Evolutionary conservation across 1,284 basidiomycete genomes (phyloP), one percentile per base, ranked within the genome.

Genomic region (Irpex lacteus): DNA sequence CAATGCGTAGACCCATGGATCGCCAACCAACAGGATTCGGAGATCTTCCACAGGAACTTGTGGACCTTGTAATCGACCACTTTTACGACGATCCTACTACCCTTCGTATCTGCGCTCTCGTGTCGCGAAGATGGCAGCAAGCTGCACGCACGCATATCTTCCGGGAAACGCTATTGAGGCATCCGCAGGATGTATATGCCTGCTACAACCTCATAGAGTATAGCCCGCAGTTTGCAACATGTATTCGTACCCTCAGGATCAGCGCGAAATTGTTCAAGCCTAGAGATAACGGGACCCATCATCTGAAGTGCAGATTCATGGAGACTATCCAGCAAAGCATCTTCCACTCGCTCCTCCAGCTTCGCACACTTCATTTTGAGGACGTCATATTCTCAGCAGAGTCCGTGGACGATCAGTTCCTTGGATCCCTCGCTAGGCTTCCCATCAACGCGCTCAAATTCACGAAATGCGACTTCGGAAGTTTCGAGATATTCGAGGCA

Each of bases 11-110:
- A 26, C 26, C 26, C 26, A 26, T 26, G 26, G 26, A 26, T 26
- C 26, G 26, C 26, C 26, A 26, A 26, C 26, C 26, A 26, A 4
- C 26, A 26, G 26, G 26, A 26, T 52, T 21, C 15, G 7, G 11
- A n/a, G 15, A n/a, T 52, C 26, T 63, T 18, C 60, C 63, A 32
- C 60, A 61, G 19, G 63, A 65, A 34, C 40, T 65, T 19, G 49
- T 56, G 3, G 63, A 65, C 37, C 11, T 56, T 54, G 59, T 65
- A 47, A 62, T 65, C 60, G 63, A 62, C 57, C 44, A 44, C 36
- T 47, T 65, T 11, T 49, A 62, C 37, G 56, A 65, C 47, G 60
- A 65, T 54, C n/a, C 13, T 15, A 15, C 52, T 5, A 37, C 47
- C 8, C 60, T 65, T 3, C 34, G 18, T 5, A 21, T 26, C 5